Base-by-base conservation (phyloP, 331 rosid genomes). In the Phaseolus coccineus region DNA sequence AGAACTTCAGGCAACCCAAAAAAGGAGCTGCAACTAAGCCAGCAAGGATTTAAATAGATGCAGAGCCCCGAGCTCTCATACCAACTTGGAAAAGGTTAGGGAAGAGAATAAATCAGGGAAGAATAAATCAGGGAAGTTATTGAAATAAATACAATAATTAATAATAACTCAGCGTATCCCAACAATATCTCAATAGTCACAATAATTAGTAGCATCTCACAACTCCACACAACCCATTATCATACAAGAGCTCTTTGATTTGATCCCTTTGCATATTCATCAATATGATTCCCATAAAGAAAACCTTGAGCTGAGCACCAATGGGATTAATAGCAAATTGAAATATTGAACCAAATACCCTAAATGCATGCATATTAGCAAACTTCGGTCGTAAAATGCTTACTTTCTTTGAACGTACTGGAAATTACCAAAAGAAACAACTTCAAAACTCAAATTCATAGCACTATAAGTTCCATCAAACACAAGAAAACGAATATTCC, bases 371-470 rank as follows among this genome's bases (percentile, higher is more conserved):
- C 24, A 69, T 69, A 69, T 27, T 46, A 27, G 39, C 8, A 47
- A 3, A 14, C 58, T 16, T 2, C 66, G 12, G 19, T 24, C 15
- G 64, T 27, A 39, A 64, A n/a, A 27, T 11, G 13, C 14, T 30
- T 63, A 11, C 19, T 35, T 52, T 8, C 19, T 22, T 50, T 11
- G 19, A 33, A 77, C 53, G 16, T 39, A 24, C 46, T 28, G 12
- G 40, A 77, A 51, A 42, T 65, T 13, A 65, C 24, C 4, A 24
- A 52, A 77, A 66, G 28, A 67, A 75, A 64, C 64, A 39, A 12
- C 33, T 39, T 56, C 79, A 40, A 42, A 67, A n/a, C 37, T 4
- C 61, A 22, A 44, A 74, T 74, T 74, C 14, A 62, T 35, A 67
- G 37, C 50, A 30, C 47, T 59, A 50, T 69, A n/a, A n/a, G 35